Percentiles rank a stretch among this genome's conserved stretches.
Conservation (phyloP, 768 basidiomycete genomes). For the Pholiota molesta region DNA sequence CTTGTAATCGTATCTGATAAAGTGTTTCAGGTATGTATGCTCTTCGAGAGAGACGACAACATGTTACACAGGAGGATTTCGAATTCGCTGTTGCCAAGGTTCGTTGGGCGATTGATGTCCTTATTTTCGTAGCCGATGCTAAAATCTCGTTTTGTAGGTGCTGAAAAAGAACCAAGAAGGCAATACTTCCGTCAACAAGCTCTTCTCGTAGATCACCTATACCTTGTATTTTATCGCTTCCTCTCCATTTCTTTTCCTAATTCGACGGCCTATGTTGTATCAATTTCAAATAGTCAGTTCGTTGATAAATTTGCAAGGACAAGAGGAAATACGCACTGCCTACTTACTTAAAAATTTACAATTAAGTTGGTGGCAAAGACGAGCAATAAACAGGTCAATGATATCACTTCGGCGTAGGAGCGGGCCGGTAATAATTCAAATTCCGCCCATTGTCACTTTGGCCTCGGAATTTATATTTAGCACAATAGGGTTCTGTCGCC, state of each 20-base stretch:
- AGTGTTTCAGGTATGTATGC: slow-evolving; percentile 81
- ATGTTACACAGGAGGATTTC: slow-evolving; percentile 98
- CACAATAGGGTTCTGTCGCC: not conserved
- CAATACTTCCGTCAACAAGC: slow-evolving; percentile 92
- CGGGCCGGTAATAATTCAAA: not conserved
- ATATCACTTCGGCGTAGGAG: not conserved
- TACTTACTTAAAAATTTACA: too few relatives aligned
- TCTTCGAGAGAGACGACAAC: slow-evolving; percentile 90
- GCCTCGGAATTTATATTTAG: not conserved
- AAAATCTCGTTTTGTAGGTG: slow-evolving; percentile 44
- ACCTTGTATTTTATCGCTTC: slow-evolving; percentile 8
- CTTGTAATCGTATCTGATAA: not conserved
- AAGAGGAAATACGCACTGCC: not conserved
- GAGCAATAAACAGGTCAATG: too few relatives aligned
- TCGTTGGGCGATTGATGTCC: slow-evolving; percentile 16
- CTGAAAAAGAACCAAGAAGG: slow-evolving; percentile 97
- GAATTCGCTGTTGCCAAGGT: slow-evolving; percentile 98
- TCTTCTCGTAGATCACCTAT: slow-evolving; percentile 69
- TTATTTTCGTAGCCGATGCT: not conserved
- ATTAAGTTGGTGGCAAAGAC: too few relatives aligned
- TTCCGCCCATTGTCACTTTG: not conserved
- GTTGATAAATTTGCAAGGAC: not conserved
- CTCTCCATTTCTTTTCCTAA: slow-evolving; percentile 1
- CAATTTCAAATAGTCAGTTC: not conserved
- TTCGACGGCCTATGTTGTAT: not conserved